phyloP scores from a whole-genome alignment of 352 stramenopile species.

The Phytophthora pluvialis region DNA sequence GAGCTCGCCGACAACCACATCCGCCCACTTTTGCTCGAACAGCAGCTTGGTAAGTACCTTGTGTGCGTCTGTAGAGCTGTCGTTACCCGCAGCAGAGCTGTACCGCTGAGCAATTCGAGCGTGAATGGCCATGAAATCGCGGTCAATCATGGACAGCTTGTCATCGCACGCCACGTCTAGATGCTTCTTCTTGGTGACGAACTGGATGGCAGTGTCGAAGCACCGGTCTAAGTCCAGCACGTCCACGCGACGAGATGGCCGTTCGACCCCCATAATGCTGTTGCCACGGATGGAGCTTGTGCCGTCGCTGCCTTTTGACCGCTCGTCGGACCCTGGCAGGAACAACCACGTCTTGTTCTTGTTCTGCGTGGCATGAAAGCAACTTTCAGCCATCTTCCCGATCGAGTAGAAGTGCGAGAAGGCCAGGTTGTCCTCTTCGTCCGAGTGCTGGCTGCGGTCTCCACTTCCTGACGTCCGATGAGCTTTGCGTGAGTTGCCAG shows the following conservation, averaged over 20 bases:
- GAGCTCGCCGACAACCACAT: constrained; percentile 87
- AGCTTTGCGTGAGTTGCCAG: not conserved
- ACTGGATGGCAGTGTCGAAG: constrained; percentile 74
- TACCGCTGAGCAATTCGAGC: constrained; percentile 48
- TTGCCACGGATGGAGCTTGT: constrained; percentile 36
- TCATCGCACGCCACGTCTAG: constrained; percentile 49
- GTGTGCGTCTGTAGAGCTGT: constrained; percentile 22
- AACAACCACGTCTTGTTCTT: constrained; percentile 83
- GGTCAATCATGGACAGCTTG: constrained; percentile 68
- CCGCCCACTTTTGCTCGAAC: constrained; percentile 92
- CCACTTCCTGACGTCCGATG: not conserved
- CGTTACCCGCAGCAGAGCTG: not conserved
- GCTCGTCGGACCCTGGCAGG: constrained; percentile 63
- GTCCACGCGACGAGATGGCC: constrained; percentile 67
- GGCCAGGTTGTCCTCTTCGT: constrained; percentile 39
- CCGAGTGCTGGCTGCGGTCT: constrained; percentile 24
- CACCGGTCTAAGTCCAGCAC: constrained; percentile 74
- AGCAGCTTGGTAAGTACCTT: constrained; percentile 66
- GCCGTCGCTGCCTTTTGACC: constrained; percentile 56
- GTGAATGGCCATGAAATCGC: constrained; percentile 70
- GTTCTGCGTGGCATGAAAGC: constrained; percentile 72
- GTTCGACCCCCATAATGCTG: constrained; percentile 63
- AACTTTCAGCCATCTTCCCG: constrained; percentile 73
- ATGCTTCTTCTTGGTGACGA: constrained; percentile 55
- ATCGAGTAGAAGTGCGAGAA: constrained; percentile 84